Conservation (phyloP, 441 rosid genomes). For the Populus tomentosa region DNA sequence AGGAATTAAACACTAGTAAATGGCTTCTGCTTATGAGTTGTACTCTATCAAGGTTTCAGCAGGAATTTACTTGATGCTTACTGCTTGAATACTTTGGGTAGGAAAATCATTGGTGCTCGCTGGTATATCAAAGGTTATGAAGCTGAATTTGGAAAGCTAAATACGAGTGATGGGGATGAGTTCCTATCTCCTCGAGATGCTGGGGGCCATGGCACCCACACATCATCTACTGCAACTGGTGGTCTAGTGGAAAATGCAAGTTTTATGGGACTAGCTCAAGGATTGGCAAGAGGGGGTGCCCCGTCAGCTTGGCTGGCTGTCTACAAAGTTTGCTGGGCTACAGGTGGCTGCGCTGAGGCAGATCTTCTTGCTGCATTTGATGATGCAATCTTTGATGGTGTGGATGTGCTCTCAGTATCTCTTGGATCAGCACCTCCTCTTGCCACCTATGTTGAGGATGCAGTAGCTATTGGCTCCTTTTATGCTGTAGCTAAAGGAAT, state of each 20-base stretch:
- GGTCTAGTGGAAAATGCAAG: constrained; percentile 33
- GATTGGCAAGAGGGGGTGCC: constrained; percentile 61
- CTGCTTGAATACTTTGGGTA: constrained; percentile 8
- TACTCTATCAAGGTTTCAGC: too few species aligned
- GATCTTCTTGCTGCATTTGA: constrained; percentile 20
- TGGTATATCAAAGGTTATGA: constrained; percentile 62
- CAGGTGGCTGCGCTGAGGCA: constrained; percentile 45
- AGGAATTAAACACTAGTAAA: too few species aligned
- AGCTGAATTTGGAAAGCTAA: constrained; percentile 48
- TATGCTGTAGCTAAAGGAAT: constrained; percentile 50
- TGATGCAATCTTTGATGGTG: constrained; percentile 30
- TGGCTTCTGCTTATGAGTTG: neutral
- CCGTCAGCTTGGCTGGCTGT: constrained; percentile 46
- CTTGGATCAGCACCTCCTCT: constrained; percentile 43
- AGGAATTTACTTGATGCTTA: too few species aligned
- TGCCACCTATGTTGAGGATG: constrained; percentile 39
- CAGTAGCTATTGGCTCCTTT: constrained; percentile 44
- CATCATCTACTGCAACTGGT: constrained; percentile 52
- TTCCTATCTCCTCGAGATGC: constrained; percentile 54
- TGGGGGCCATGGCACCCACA: constrained; percentile 57
- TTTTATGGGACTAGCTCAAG: constrained; percentile 47
- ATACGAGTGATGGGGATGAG: constrained; percentile 25
- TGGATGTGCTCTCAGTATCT: constrained; percentile 46
- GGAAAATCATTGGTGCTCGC: constrained; percentile 70
- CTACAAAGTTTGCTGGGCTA: constrained; percentile 57